Conservation (phyloP, 768 basidiomycete genomes). For the Russula ochroleuca region DNA sequence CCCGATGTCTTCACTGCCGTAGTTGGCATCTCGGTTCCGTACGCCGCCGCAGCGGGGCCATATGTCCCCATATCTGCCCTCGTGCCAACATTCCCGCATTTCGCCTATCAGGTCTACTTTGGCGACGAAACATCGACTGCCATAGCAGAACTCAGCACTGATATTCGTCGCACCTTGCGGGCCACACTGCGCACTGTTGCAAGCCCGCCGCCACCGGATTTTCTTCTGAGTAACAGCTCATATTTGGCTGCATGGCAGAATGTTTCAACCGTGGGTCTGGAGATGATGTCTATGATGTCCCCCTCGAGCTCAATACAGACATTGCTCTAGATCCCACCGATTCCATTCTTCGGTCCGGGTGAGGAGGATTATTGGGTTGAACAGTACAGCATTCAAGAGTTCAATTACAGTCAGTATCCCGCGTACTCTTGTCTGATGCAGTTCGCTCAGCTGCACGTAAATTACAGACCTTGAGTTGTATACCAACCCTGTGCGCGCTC, state of each 20-base stretch:
- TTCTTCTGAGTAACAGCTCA: conserved; percentile 46
- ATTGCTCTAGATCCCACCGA: conserved; percentile 48
- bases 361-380: conserved; percentile 71
- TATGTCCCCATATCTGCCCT: conserved; percentile 48
- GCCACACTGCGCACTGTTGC: conserved; percentile 49
- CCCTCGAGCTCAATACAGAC: conserved; percentile 2
- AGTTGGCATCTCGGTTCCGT: conserved; percentile 61
- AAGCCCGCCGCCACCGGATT: conserved; percentile 54
- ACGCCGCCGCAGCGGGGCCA: conserved; percentile 46
- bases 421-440: background rate
- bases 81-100: conserved; percentile 42
- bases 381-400: conserved; percentile 54
- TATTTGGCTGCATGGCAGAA: conserved; percentile 53
- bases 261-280: conserved; percentile 38
- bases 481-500: conserved; percentile 33
- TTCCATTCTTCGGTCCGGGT: conserved; percentile 53
- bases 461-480: conserved; percentile 62
- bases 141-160: conserved; percentile 47
- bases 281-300: background rate
- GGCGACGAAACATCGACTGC: conserved; percentile 46
- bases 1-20: conserved; percentile 62
- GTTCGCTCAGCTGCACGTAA: background rate
- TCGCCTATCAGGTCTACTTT: conserved; percentile 59
- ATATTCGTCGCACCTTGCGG: conserved; percentile 55
- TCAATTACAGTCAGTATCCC: conserved; percentile 51